A percentile compares a stretch with the other conserved stretches of the same genome.
phyloP scores from a whole-genome alignment of 2,329 filamentous ascomycete species.

The Remersonia thermophila region DNA sequence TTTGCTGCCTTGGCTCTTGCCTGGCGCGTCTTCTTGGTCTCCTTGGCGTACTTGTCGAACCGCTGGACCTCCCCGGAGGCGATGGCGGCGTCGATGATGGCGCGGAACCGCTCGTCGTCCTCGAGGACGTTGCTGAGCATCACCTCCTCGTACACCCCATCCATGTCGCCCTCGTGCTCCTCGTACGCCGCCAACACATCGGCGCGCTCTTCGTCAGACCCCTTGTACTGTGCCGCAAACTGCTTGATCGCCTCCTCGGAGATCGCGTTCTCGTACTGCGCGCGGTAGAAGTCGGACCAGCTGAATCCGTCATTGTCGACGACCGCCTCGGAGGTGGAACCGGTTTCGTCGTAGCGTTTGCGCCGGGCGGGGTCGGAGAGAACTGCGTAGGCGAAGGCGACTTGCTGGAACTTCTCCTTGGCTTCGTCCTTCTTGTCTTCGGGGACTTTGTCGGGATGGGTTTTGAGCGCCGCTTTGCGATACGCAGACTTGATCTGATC shows the following conservation, averaged over 20 bases:
- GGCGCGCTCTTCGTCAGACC: slow-evolving; percentile 69
- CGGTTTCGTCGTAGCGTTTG: slow-evolving; percentile 78
- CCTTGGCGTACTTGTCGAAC: slow-evolving; percentile 58
- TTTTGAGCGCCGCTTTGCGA: slow-evolving; percentile 74
- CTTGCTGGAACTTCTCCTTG: slow-evolving; percentile 71
- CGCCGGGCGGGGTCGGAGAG: slow-evolving; percentile 74
- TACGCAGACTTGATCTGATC: slow-evolving; percentile 84
- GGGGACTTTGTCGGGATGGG: slow-evolving; percentile 78
- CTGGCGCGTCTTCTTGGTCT: slow-evolving; percentile 53
- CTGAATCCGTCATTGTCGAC: slow-evolving; percentile 70
- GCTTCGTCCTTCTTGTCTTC: slow-evolving; percentile 57
- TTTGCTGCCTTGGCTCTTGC: slow-evolving; percentile 48
- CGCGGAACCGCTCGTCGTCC: slow-evolving; percentile 76
- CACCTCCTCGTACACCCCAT: slow-evolving; percentile 63
- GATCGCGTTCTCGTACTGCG: slow-evolving; percentile 68
- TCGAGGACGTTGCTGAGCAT: slow-evolving; percentile 76
- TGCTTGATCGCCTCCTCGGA: slow-evolving; percentile 61
- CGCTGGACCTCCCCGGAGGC: slow-evolving; percentile 50
- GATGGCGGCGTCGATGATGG: slow-evolving; percentile 73
- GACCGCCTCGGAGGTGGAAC: slow-evolving; percentile 74
- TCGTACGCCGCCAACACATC: slow-evolving; percentile 70
- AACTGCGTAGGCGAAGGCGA: slow-evolving; percentile 89
- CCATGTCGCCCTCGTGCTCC: slow-evolving; percentile 61
- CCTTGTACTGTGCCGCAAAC: slow-evolving; percentile 69
- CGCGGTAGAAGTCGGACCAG: slow-evolving; percentile 82